Evolutionary conservation across 2,329 filamentous ascomycete genomes (phyloP).

Genomic region (Coleophoma crateriformis): DNA sequence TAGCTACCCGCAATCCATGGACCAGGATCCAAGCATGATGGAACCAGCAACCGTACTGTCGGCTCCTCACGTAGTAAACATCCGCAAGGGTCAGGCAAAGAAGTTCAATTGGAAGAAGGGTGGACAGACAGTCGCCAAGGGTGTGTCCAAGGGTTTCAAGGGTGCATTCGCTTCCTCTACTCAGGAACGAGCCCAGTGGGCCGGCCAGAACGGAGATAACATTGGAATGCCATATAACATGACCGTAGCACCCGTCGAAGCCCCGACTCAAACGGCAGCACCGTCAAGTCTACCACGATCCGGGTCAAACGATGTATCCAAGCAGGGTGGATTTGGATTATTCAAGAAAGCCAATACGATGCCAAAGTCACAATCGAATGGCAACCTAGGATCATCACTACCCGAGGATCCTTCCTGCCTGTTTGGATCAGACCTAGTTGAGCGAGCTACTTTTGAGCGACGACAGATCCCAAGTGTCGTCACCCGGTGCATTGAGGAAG

Average conservation of each 20-base stretch:
- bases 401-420: constrained; percentile 55
- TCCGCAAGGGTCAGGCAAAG: constrained; percentile 82
- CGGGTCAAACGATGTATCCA: constrained; percentile 19
- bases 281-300: constrained; percentile 17
- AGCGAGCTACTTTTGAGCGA: constrained; percentile 82
- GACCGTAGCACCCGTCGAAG: constrained; percentile 51
- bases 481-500: constrained; percentile 91
- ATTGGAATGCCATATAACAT: constrained; percentile 69
- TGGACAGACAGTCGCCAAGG: constrained; percentile 87
- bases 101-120: constrained; percentile 99
- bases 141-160: constrained; percentile 89
- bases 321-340: constrained; percentile 56
- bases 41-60: constrained; percentile 25
- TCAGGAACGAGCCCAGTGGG: constrained; percentile 48
- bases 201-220: constrained; percentile 52
- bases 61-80: constrained; percentile 87
- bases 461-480: constrained; percentile 87
- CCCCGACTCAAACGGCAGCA: constrained; percentile 22
- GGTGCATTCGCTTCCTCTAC: constrained; percentile 62
- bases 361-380: constrained; percentile 44
- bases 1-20: constrained; percentile 26
- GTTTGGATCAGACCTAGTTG: constrained; percentile 84
- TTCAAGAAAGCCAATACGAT: constrained; percentile 45
- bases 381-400: constrained; percentile 23
- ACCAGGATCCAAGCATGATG: constrained; percentile 25